Base-by-base conservation (phyloP, 176 grass and related monocot genomes). In the Zea luxurians region DNA sequence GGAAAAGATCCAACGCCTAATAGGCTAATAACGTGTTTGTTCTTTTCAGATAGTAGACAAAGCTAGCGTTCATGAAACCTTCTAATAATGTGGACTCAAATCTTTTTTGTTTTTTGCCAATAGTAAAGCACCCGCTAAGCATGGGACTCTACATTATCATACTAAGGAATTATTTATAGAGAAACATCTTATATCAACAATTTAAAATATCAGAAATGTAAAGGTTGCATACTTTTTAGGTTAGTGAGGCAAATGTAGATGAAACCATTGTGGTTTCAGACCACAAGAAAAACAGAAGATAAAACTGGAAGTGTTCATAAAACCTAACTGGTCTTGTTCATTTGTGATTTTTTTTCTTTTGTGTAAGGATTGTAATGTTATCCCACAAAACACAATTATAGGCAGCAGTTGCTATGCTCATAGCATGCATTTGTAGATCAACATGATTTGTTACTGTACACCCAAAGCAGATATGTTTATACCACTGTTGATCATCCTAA, bases 11-110 rank as follows among this genome's bases (percentile, higher is more conserved):
- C 17, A 45, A 55, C 54, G 20, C 48, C 27, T 66, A 73, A 17
- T 73, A 73, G 4, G 61, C 58, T 54, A 54, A 57, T 58, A 58
- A 9, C 54, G 20, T 16, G 48, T 57, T 10, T 38, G 48, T 65
- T 79, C 37, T 61, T 78, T 66, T 79, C 34, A 74, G 62, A 61
- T 46, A 55, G 35, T 85, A 63, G 53, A 60, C 41, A 44, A 70
- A 58, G 47, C n/a, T 20, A 54, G 47, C 66, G 46, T 53, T 47
- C 54, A 61, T 15, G 71, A 61, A 37, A 60, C 43, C 35, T 71
- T 62, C 34, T 17, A 34, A 46, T 10, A 9, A 49, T 81, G 55
- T 71, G 54, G 27, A 74, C 18, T 34, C 63, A 44, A 44, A 38
- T 42, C 4, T 82, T 63, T 77, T 11, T 68, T 62, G 73, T 63